Conservation (phyloP, 306 rosid species). For the Quercus ilex region DNA sequence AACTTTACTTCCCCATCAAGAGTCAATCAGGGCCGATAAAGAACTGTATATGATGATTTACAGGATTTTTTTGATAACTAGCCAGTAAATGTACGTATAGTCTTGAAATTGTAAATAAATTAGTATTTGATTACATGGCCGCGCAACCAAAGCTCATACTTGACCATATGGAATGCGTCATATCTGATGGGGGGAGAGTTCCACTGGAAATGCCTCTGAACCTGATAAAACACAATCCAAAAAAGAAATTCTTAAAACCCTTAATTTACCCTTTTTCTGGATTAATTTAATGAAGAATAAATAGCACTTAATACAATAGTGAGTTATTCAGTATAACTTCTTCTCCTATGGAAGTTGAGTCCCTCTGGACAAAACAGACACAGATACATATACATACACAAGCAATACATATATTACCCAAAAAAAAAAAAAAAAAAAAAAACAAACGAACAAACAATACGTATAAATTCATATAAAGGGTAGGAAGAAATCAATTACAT, state of each 20-base stretch:
- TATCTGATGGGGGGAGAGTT: no score
- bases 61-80: slow-evolving; percentile 39
- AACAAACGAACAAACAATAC: not conserved
- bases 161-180: slow-evolving; percentile 15
- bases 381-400: slow-evolving; percentile 23
- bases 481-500: not conserved
- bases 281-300: no score
- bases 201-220: no score
- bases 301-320: no score
- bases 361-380: not conserved
- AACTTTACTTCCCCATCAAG: no score
- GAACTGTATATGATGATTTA: slow-evolving; percentile 36
- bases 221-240: no score
- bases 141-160: slow-evolving; percentile 91
- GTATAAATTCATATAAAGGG: not conserved
- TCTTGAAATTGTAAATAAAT: slow-evolving; percentile 20
- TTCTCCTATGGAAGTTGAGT: not conserved
- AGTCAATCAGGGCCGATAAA: not conserved
- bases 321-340: not conserved
- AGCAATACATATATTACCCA: not conserved
- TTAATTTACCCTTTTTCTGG: not conserved
- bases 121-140: slow-evolving; percentile 75
- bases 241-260: not conserved
- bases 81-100: slow-evolving; percentile 41
- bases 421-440: no score